Percentiles rank a stretch among this genome's conserved stretches.
Conservation (phyloP, 2,329 filamentous ascomycete genomes). For the Colletotrichum theobromicola region DNA sequence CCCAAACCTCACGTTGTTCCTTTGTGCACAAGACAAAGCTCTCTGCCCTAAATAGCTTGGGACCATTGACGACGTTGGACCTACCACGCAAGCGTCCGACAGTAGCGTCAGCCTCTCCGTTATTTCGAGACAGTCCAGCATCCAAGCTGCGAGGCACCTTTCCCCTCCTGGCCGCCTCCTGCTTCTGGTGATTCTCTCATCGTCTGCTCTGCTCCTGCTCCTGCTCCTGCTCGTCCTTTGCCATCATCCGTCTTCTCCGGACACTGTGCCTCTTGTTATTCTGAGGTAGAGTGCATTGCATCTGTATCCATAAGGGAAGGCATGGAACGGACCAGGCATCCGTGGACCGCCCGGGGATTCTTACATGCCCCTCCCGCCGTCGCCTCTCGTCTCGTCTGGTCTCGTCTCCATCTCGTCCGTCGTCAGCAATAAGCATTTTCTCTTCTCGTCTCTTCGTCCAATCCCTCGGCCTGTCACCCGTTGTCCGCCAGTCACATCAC, state of each 20-base stretch:
- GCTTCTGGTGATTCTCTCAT: background rate
- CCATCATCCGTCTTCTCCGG: background rate
- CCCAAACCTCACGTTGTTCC: background rate
- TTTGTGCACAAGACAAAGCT: background rate
- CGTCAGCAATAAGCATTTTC: background rate
- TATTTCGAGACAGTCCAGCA: slow-evolving; percentile 15
- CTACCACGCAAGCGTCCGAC: slow-evolving; percentile 18
- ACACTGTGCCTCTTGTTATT: background rate
- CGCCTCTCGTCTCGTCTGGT: background rate
- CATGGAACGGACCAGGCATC: background rate
- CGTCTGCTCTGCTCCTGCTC: background rate
- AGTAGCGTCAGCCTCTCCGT: slow-evolving; percentile 16
- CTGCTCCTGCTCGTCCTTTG: background rate
- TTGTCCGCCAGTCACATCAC: background rate
- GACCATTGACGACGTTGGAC: slow-evolving; percentile 16
- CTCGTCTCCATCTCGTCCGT: background rate
- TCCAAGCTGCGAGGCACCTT: background rate
- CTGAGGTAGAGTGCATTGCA: background rate
- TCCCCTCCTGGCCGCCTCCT: background rate
- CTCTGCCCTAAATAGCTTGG: background rate
- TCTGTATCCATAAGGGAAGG: background rate
- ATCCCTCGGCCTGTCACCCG: background rate
- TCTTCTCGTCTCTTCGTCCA: background rate
- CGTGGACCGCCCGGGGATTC: background rate
- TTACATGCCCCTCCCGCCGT: background rate